Evolutionary conservation across 805 yeast species (phyloP).

Genomic region (Ogataea sp.): DNA sequence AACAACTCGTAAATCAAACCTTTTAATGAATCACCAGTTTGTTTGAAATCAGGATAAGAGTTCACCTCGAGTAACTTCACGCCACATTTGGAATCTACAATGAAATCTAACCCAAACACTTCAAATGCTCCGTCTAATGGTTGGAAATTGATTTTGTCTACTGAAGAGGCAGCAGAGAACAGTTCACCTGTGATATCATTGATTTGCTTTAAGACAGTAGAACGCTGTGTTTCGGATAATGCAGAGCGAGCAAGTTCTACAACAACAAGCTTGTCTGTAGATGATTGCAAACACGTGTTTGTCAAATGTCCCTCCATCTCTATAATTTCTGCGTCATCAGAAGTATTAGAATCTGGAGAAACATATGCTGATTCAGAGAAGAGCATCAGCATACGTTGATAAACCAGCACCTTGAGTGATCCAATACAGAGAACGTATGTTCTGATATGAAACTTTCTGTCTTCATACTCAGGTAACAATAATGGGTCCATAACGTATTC

Average conservation of each 20-base stretch:
- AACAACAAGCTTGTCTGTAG: conserved; percentile 34
- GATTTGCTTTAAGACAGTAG: conserved; percentile 43
- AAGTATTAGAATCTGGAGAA: too few species aligned
- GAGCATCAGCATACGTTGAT: conserved; percentile 69
- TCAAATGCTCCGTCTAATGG: conserved; percentile 80
- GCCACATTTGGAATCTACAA: conserved; percentile 48
- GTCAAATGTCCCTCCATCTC: conserved; percentile 76
- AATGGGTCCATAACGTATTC: conserved; percentile 68
- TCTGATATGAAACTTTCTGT: conserved; percentile 83
- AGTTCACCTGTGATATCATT: conserved; percentile 57
- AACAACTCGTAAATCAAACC: conserved; percentile 59
- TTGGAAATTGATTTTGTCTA: conserved; percentile 77
- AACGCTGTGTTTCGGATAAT: conserved; percentile 26
- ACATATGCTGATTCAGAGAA: conserved; percentile 57
- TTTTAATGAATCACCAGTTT: conserved; percentile 77
- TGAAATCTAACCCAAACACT: conserved; percentile 81
- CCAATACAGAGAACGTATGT: conserved; percentile 75
- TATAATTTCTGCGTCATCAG: conserved; percentile 20
- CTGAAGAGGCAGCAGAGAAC: conserved; percentile 72
- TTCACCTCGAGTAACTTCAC: conserved; percentile 77
- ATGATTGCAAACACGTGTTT: conserved; percentile 79
- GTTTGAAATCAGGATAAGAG: conserved; percentile 94
- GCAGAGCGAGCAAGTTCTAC: conserved; percentile 50
- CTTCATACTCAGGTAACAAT: conserved; percentile 47
- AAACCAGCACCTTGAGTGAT: conserved; percentile 69